These are phyloP conservation scores for Mollisia scopiformis DNA, from an alignment of 2,329 filamentous ascomycete species.

Conservation along the genomic window DNA sequence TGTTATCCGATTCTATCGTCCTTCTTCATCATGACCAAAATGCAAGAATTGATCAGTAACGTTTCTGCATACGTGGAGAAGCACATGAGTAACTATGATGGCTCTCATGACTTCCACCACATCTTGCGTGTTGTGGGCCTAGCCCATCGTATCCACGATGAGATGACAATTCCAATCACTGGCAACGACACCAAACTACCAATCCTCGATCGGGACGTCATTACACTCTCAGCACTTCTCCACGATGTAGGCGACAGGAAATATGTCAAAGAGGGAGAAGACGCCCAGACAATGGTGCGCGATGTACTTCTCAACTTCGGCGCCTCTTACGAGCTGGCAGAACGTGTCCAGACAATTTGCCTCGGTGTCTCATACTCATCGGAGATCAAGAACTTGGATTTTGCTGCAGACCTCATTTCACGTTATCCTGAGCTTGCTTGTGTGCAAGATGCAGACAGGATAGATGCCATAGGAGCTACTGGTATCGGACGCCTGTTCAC, in stretches of 20 bases:
- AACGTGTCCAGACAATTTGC: slow-evolving; percentile 71
- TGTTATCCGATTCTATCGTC: background rate
- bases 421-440: slow-evolving; percentile 75
- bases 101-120: slow-evolving; percentile 85
- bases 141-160: slow-evolving; percentile 44
- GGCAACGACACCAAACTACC: slow-evolving; percentile 10
- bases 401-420: slow-evolving; percentile 63
- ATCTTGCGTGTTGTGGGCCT: slow-evolving; percentile 77
- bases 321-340: slow-evolving; percentile 59
- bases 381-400: slow-evolving; percentile 67
- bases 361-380: slow-evolving; percentile 77
- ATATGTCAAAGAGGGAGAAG: slow-evolving; percentile 59
- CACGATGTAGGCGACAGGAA: slow-evolving; percentile 88
- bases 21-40: background rate
- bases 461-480: slow-evolving; percentile 85
- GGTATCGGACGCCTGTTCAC: slow-evolving; percentile 57
- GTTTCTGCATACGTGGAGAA: slow-evolving; percentile 64
- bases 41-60: slow-evolving; percentile 46
- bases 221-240: slow-evolving; percentile 73
- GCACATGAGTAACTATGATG: slow-evolving; percentile 73
- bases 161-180: slow-evolving; percentile 49
- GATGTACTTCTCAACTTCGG: slow-evolving; percentile 59
- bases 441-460: slow-evolving; percentile 88
- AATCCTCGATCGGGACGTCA: slow-evolving; percentile 53
- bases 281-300: slow-evolving; percentile 56